Evolutionary conservation across 345 rosid genomes (phyloP).

Genomic region (Passiflora organensis): DNA sequence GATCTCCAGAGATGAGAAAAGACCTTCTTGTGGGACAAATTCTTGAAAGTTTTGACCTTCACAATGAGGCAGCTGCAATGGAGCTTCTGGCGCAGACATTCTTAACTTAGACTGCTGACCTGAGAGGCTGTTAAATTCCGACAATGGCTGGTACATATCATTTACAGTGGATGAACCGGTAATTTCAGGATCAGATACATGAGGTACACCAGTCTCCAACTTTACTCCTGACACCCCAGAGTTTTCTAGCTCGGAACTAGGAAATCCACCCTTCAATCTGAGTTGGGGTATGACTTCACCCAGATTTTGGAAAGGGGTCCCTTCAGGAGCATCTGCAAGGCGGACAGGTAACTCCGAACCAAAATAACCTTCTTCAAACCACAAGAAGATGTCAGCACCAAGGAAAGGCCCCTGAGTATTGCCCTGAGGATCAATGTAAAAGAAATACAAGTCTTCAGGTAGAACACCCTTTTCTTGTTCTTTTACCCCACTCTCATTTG

Average conservation of each 20-base stretch:
- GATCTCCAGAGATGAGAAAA: neutral
- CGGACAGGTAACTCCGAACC: constrained; percentile 77
- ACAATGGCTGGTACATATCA: constrained; percentile 19
- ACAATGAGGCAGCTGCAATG: constrained; percentile 29
- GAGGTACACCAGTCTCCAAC: constrained; percentile 31
- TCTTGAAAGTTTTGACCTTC: constrained; percentile 39
- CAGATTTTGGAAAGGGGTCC: constrained; percentile 60
- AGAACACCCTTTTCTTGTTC: constrained; percentile 22
- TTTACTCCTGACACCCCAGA: constrained; percentile 34
- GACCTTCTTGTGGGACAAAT: constrained; percentile 48
- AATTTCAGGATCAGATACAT: constrained; percentile 30
- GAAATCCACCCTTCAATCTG: constrained; percentile 24
- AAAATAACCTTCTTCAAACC: constrained; percentile 95
- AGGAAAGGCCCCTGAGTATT: constrained; percentile 75
- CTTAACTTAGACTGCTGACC: constrained; percentile 33
- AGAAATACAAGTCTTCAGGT: constrained; percentile 61
- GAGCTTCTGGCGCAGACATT: constrained; percentile 39
- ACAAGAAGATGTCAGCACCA: constrained; percentile 68
- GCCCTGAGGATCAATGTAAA: constrained; percentile 86
- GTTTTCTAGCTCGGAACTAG: constrained; percentile 32
- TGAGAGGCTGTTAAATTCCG: constrained; percentile 28
- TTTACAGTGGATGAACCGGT: constrained; percentile 28
- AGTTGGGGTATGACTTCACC: constrained; percentile 66
- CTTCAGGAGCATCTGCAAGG: constrained; percentile 66
- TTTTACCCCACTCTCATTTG: constrained; percentile 17